Conservation (phyloP, 768 basidiomycete species). For the Lyophyllum decastes region DNA sequence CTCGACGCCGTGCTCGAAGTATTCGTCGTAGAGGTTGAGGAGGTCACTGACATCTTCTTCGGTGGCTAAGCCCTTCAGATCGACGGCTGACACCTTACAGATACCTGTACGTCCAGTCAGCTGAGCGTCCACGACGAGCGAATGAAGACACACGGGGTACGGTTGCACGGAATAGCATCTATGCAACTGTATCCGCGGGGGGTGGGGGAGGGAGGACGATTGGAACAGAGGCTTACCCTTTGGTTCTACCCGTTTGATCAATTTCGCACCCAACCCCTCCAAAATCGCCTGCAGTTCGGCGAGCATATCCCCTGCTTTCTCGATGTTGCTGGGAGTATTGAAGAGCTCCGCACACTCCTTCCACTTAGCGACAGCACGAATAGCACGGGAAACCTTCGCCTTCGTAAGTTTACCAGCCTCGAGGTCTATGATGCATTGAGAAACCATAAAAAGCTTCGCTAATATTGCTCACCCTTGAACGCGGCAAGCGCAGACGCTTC, state of each 20-base stretch:
- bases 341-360: slow-evolving; percentile 4
- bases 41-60: slow-evolving; percentile 7
- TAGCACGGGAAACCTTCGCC: slow-evolving; percentile 3
- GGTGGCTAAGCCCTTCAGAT: slow-evolving; percentile 9
- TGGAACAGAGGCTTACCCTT: background rate
- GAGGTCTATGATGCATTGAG: background rate
- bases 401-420: background rate
- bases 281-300: slow-evolving; percentile 5
- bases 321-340: background rate
- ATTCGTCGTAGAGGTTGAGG: slow-evolving; percentile 5
- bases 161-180: too few relatives aligned
- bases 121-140: too few relatives aligned
- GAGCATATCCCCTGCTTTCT: too few relatives aligned
- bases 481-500: background rate
- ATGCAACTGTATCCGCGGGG: too few relatives aligned
- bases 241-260: background rate
- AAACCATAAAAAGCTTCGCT: background rate
- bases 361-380: slow-evolving; percentile 7
- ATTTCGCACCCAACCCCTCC: slow-evolving; percentile 1
- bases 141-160: too few relatives aligned
- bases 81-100: slow-evolving; percentile 6
- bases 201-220: background rate
- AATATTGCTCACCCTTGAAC: slow-evolving; percentile 8
- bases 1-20: slow-evolving; percentile 1
- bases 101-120: background rate